Base-by-base conservation (phyloP, 1,284 basidiomycete genomes). In the Heliocybe sulcata region DNA sequence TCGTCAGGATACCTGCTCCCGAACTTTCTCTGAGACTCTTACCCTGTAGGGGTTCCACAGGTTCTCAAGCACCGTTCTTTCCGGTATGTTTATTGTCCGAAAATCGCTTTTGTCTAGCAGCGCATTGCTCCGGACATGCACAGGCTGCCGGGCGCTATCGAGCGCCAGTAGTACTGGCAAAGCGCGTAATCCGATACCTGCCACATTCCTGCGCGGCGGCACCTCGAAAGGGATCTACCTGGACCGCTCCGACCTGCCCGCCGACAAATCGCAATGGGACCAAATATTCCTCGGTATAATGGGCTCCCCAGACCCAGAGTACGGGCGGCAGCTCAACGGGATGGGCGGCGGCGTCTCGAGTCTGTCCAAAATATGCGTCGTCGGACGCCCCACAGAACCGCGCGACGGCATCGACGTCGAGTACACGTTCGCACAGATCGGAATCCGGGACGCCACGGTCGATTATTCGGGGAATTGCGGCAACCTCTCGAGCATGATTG, bases 321-420 rank as follows among this genome's bases (percentile, higher is more conserved):
- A 90, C 63, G 81, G 81, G 2, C 75, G 90, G 11, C 91, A 94
- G 69, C 77, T 93, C 20, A 85, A 92, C 61, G 91, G 86, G 4
- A 87, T 88, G 84, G 91, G 91, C 9, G 90, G 91, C 2, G 91
- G 91, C 1, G 73, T 89, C 31, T 87, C 83, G 3, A 89, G 85
- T 53, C 76, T 91, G 3, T 90, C 87, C 51, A 94, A 94, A 65
- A 80, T 90, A n/a, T 84, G 82, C 59, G 77, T 93, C 29, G 80
- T 93, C 2, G 80, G 77, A 2, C 58, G 71, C 38, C 73, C 81
- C 12, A 64, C 66, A 11, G 73, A 74, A 50, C 16, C 27, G 4
- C 63, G 61, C 49, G 65, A 65, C 1, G 57, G 71, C 31, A 77
- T 82, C 22, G 79, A 84, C 45, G 77, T 79, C 42, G 80, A 82